These are phyloP conservation scores for Aquilaria malaccensis DNA, from an alignment of 345 rosid genomes.

Conservation along the genomic window DNA sequence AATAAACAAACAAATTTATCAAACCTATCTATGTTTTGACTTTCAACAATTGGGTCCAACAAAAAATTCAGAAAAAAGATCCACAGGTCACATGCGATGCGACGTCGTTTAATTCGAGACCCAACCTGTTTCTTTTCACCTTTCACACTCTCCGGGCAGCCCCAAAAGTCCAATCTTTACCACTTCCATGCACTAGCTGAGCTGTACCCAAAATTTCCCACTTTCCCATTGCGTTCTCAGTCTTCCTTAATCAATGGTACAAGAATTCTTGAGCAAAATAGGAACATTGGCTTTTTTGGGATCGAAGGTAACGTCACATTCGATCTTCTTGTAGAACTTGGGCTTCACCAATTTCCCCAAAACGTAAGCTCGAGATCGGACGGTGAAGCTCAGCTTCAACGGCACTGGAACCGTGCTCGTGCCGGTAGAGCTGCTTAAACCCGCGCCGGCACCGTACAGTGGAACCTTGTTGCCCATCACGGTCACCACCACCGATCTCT, in stretches of 20 bases:
- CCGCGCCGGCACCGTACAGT: constrained; percentile 77
- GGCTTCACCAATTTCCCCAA: constrained; percentile 88
- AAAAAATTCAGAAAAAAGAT: too few species aligned
- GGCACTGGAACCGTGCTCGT: constrained; percentile 50
- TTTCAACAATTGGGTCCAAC: too few species aligned
- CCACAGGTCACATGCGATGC: too few species aligned
- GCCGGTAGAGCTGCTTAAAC: constrained; percentile 52
- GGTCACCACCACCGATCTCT: constrained; percentile 43
- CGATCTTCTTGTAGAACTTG: constrained; percentile 59
- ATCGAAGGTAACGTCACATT: constrained; percentile 54
- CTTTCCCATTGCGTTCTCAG: too few species aligned
- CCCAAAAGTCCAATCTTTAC: too few species aligned
- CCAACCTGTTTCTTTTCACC: too few species aligned
- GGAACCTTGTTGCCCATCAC: constrained; percentile 72
- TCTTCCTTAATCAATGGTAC: constrained; percentile 41
- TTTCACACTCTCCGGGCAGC: too few species aligned
- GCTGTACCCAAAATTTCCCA: too few species aligned
- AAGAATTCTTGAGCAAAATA: constrained; percentile 58
- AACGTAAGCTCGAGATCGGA: constrained; percentile 75
- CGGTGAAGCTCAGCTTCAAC: constrained; percentile 45
- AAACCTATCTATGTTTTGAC: too few species aligned
- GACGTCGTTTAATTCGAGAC: too few species aligned
- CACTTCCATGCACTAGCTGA: too few species aligned
- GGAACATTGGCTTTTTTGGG: constrained; percentile 57
- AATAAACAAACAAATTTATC: too few species aligned